Percentiles rank a stretch among this genome's conserved stretches.
These are phyloP conservation scores for Pisolithus albus DNA, from an alignment of 768 basidiomycete genomes.

Conservation along the genomic window DNA sequence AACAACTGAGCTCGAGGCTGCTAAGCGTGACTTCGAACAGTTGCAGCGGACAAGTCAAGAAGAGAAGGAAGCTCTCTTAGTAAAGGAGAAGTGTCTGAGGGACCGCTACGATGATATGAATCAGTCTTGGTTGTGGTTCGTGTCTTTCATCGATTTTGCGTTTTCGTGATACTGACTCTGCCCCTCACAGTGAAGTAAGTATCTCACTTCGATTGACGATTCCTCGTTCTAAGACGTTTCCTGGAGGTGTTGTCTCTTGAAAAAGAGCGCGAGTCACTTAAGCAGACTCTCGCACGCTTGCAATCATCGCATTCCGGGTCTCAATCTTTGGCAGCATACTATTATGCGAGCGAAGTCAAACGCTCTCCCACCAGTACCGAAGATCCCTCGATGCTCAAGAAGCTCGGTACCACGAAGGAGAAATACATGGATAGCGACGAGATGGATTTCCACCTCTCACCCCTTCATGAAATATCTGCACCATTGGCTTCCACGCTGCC, in stretches of 20 bases:
- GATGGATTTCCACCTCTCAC: conserved; percentile 24
- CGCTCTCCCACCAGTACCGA: conserved; percentile 12
- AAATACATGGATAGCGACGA: conserved; percentile 19
- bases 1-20: conserved; percentile 30
- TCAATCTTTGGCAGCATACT: conserved; percentile 12
- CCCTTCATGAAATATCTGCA: conserved; percentile 20
- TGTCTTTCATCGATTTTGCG: conserved; percentile 3
- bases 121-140: conserved; percentile 34
- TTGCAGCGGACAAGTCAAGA: conserved; percentile 34
- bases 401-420: conserved; percentile 15
- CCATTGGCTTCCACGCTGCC: conserved; percentile 24
- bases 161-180: conserved; percentile 14
- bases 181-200: conserved; percentile 31
- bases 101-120: conserved; percentile 45
- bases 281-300: conserved; percentile 20
- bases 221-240: conserved; percentile 4
- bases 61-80: conserved; percentile 47
- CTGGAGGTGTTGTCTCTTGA: conserved; percentile 17
- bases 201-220: conserved; percentile 1
- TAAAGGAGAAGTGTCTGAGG: conserved; percentile 47
- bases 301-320: conserved; percentile 11
- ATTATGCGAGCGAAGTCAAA: conserved; percentile 18
- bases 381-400: conserved; percentile 9
- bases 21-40: conserved; percentile 36
- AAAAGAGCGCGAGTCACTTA: conserved; percentile 22